Base-by-base conservation (phyloP, 2,329 filamentous ascomycete genomes). In the Trichoderma pleuroti region DNA sequence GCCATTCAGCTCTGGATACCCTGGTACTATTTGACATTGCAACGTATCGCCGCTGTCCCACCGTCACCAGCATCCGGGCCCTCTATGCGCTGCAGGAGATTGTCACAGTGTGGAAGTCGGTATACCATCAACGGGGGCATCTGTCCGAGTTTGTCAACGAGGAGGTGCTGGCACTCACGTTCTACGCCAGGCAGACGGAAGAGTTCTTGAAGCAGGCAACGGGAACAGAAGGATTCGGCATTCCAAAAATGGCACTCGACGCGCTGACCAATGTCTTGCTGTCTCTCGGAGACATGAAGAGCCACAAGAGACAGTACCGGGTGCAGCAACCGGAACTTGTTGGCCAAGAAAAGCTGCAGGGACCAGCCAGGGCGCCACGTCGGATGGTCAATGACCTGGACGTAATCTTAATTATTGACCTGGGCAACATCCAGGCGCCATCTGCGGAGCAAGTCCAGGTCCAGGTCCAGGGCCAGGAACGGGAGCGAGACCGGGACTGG, bases 181-280 rank as follows among this genome's bases (percentile, higher is more conserved):
- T 66, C 24, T 66, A 66, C 32, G 63, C 63, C 7, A 56, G 16
- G 18, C 63, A 66, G 26, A 66, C 63, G 16, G 42, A 65, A n/a
- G 21, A 28, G 4, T 59, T 67, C 56, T 67, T 67, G 9, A 46
- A 46, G n/a, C 52, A 57, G 64, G 64, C 36, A 42, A 32, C 52
- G 2, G 52, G 52, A 0, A 1, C 24, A 46, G 49, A 57, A 16
- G 49, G 21, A 14, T 57, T 57, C 24, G n/a, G 1, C 16, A 28
- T 39, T 42, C 63, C 32, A 7, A 52, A 39, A 14, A 67, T 67
- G 54, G 54, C 52, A 30, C 21, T 67, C 5, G 57, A 46, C 18
- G 54, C 64, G 12, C 34, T 67, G 52, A 12, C 64, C n/a, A 32
- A 59, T 34, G 30, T 66, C 34, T 39, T 57, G 49, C 26, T 59